Evolutionary conservation across 257 asterid genomes (phyloP), one percentile per base, ranked within the genome.

Genomic region (Marsdenia floribunda): DNA sequence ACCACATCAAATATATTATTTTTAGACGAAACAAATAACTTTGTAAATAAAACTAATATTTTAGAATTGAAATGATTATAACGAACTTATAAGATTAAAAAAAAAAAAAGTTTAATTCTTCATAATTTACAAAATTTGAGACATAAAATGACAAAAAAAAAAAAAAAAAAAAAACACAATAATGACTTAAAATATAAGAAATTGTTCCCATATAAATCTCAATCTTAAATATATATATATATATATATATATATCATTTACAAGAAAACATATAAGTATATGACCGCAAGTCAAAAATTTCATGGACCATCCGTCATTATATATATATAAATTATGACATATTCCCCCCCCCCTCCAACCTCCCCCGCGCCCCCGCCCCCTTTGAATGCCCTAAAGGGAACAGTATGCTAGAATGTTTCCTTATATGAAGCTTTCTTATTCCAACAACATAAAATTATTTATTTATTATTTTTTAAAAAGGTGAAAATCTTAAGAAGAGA

Each of bases 401-500:
- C 80, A 66, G 18, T 73, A 68, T 75, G 77, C 67, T 73, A 3
- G n/a, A 65, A 71, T 58, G 80, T 80, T 66, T 75, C 83, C 77
- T 55, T 29, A 21, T 22, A 65, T 57, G 72, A 65, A 46, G 44
- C 72, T 37, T 65, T 65, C 50, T 66, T 37, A 37, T 76, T 66
- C 47, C 24, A 54, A 75, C n/a, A 4, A 63, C 53, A 26, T 47
- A 57, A 10, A 57, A 67, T 44, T 44, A n/a, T 44, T 40, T 40
- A 5, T 40, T 40, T 40, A 5, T 40, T 40, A 3, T 40, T 40
- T 40, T 40, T 3, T 5, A 40, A 40, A 5, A 4, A 40, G 5
- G 8, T 40, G 46, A 40, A 13, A 12, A 55, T 44, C 24, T 66
- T 35, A 8, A 29, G 44, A 46, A 54, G 74, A 49, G 29, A 53